These are phyloP conservation scores for Zygnema cylindricum DNA, from an alignment of 139 green algal genomes.

Conservation along the genomic window DNA sequence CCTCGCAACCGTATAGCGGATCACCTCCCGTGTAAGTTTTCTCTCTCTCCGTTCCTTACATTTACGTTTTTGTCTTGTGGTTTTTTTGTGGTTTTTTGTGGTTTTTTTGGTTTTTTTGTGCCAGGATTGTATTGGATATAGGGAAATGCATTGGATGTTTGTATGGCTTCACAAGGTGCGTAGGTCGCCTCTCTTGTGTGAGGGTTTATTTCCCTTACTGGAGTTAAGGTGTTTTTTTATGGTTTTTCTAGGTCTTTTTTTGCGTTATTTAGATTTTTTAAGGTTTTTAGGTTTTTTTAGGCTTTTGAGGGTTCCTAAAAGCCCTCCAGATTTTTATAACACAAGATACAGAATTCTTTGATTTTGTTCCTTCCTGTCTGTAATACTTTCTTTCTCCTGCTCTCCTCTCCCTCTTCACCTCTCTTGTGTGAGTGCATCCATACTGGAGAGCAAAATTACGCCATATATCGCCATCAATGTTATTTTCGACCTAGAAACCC, in stretches of 20 bases:
- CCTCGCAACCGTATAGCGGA: conserved; percentile 21
- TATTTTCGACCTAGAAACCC: too few relatives aligned
- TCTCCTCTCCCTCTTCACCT: background rate
- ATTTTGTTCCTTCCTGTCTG: too few relatives aligned
- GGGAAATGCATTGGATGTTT: background rate
- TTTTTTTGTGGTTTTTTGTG: conserved; percentile 16
- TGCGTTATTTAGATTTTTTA: too few relatives aligned
- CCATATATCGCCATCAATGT: too few relatives aligned
- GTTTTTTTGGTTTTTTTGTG: background rate
- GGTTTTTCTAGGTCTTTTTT: too few relatives aligned
- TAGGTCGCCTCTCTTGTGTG: background rate
- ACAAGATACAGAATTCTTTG: too few relatives aligned
- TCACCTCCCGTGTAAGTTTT: conserved; percentile 19
- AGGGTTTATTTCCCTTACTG: background rate
- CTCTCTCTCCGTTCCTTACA: background rate
- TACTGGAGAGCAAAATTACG: too few relatives aligned
- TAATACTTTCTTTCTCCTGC: too few relatives aligned
- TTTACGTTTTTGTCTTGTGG: conserved; percentile 3
- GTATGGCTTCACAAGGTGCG: background rate
- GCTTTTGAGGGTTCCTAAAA: too few relatives aligned
- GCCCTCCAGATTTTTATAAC: too few relatives aligned
- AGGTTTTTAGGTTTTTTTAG: too few relatives aligned
- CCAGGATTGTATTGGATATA: conserved; percentile 5
- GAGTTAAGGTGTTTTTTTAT: background rate
- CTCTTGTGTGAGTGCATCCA: background rate